These are phyloP conservation scores for Fusarium sp. DNA, from an alignment of 2,329 filamentous ascomycete species.

Conservation along the genomic window DNA sequence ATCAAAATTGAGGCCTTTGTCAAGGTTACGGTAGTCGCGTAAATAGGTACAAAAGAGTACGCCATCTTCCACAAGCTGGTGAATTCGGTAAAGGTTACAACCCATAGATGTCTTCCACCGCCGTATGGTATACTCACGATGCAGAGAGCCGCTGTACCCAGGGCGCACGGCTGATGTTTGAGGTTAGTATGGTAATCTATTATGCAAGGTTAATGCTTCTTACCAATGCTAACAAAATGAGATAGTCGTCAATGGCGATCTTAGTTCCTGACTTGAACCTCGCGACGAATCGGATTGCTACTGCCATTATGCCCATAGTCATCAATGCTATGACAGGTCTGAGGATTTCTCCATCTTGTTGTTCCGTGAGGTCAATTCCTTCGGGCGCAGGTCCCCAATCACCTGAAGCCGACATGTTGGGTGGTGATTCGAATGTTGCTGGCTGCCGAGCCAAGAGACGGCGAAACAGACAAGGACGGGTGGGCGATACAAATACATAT, in stretches of 20 bases:
- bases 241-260: neutral
- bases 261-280: neutral
- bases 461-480: neutral
- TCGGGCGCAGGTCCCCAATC: slow-evolving; percentile 1
- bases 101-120: slow-evolving; percentile 1
- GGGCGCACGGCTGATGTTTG: neutral
- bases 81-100: neutral
- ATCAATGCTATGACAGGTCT: slow-evolving; percentile 4
- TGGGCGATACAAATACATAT: neutral
- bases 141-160: neutral
- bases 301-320: neutral
- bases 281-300: neutral
- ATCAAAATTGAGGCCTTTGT: neutral
- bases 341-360: neutral
- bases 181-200: too few species aligned
- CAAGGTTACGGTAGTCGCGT: slow-evolving; percentile 1
- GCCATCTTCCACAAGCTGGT: slow-evolving; percentile 1
- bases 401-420: neutral
- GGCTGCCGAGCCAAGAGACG: too few species aligned
- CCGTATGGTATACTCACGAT: neutral
- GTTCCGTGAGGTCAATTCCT: neutral
- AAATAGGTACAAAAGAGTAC: neutral
- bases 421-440: neutral
- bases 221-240: neutral
- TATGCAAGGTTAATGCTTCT: neutral